phyloP scores from a whole-genome alignment of 2,329 filamentous ascomycete species.

The Colletotrichum sidae region DNA sequence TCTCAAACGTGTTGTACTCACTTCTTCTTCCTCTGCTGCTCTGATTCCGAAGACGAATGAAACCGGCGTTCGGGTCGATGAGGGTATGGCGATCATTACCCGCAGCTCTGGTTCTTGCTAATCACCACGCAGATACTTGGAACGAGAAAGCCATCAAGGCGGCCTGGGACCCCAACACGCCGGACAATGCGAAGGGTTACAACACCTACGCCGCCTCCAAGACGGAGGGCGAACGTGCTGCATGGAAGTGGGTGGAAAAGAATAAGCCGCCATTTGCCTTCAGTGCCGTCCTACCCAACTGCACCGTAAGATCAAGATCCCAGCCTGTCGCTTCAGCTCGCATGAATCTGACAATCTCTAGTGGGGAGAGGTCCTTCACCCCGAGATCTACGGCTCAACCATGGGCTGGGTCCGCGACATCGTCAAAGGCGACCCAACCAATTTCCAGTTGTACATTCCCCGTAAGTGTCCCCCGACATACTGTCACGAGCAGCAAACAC shows the following conservation, averaged over 20 bases:
- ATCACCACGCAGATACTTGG: slow-evolving; percentile 45
- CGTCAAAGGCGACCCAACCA: slow-evolving; percentile 19
- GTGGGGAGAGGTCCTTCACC: slow-evolving; percentile 35
- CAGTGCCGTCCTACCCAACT: slow-evolving; percentile 45
- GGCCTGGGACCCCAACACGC: slow-evolving; percentile 52
- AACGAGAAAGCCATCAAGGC: slow-evolving; percentile 47
- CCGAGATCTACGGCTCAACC: slow-evolving; percentile 36
- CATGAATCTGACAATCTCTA: background rate
- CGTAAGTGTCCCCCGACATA: slow-evolving; percentile 4
- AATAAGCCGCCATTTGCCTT: slow-evolving; percentile 46
- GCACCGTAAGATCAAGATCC: slow-evolving; percentile 36
- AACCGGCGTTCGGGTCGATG: slow-evolving; percentile 34
- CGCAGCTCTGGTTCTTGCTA: no score
- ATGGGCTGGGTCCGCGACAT: slow-evolving; percentile 29
- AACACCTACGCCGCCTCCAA: slow-evolving; percentile 53
- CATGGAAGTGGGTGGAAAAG: slow-evolving; percentile 52
- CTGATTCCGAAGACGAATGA: slow-evolving; percentile 38
- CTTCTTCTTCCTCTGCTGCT: slow-evolving; percentile 47
- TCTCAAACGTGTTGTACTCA: slow-evolving; percentile 55
- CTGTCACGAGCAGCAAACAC: background rate
- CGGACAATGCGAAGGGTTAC: slow-evolving; percentile 40
- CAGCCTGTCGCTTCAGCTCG: background rate
- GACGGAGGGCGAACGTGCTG: slow-evolving; percentile 48
- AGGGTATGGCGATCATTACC: slow-evolving; percentile 23
- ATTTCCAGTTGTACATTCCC: slow-evolving; percentile 1